Percentiles rank a stretch among this genome's conserved stretches.
These are phyloP conservation scores for Colletotrichum somersetense DNA, from an alignment of 2,329 filamentous ascomycete species.

Conservation along the genomic window DNA sequence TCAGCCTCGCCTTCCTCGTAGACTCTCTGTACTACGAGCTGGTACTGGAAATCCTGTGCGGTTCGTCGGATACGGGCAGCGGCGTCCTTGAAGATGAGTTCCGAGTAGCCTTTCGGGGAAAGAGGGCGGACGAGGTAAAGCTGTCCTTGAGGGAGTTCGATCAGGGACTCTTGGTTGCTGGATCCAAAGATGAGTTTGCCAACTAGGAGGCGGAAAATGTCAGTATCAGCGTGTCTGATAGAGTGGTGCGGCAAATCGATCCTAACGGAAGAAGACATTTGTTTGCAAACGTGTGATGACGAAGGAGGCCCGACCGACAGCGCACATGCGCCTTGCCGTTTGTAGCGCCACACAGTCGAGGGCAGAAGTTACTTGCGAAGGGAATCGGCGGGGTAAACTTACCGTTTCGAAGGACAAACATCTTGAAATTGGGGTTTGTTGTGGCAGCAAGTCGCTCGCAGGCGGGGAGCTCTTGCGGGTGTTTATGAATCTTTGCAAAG, in stretches of 20 bases:
- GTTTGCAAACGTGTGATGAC: conserved; percentile 11
- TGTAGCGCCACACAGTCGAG: neutral
- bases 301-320: conserved; percentile 16
- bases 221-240: conserved; percentile 4
- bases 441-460: conserved; percentile 21
- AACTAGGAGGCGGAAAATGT: conserved; percentile 63
- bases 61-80: conserved; percentile 92
- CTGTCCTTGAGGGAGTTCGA: conserved; percentile 95
- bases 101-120: conserved; percentile 97
- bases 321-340: conserved; percentile 8
- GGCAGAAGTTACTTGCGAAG: neutral
- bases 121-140: conserved; percentile 96
- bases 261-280: conserved; percentile 15
- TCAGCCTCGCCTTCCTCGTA: conserved; percentile 99
- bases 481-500: conserved; percentile 34
- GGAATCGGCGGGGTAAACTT: conserved; percentile 45
- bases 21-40: conserved; percentile 94
- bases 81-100: conserved; percentile 98
- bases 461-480: conserved; percentile 19
- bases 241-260: neutral
- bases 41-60: conserved; percentile 95
- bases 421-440: conserved; percentile 45
- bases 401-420: conserved; percentile 57
- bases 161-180: conserved; percentile 89
- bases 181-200: conserved; percentile 93